Conservation (phyloP, 345 rosid species). For the Hirschfeldia incana region DNA sequence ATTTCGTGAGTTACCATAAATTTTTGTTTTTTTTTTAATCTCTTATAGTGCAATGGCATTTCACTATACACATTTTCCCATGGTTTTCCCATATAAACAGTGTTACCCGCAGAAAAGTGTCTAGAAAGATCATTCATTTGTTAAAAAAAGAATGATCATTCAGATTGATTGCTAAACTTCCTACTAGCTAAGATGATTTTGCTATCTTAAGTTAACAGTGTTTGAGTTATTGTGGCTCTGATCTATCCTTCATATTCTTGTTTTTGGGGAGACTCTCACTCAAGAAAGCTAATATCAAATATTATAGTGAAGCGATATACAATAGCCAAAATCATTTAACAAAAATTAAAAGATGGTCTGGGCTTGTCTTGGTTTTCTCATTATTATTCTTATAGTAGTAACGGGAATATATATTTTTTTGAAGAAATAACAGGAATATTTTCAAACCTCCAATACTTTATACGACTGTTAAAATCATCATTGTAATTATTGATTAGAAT, state of each 20-base stretch:
- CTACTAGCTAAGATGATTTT: background rate
- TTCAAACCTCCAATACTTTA: slow-evolving; percentile 9
- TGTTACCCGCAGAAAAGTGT: background rate
- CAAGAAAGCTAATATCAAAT: background rate
- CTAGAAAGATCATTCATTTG: background rate
- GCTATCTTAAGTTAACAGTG: background rate
- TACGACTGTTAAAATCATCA: background rate
- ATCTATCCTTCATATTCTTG: background rate
- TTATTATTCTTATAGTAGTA: background rate
- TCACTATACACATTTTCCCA: background rate
- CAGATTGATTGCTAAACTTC: background rate
- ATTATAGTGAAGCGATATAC: background rate
- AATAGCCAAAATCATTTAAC: background rate
- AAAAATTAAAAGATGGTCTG: slow-evolving; percentile 2
- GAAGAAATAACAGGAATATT: background rate
- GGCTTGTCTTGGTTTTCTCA: slow-evolving; percentile 9
- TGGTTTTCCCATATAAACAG: background rate
- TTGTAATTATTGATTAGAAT: slow-evolving; percentile 16
- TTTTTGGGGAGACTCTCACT: background rate
- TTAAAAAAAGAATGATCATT: too few relatives aligned
- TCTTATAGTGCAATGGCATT: background rate
- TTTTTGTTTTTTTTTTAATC: background rate
- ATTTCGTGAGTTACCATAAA: background rate
- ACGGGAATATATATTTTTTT: background rate
- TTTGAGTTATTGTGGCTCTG: background rate